phyloP scores from a whole-genome alignment of 345 rosid species.

The Moricandia moricandioides region DNA sequence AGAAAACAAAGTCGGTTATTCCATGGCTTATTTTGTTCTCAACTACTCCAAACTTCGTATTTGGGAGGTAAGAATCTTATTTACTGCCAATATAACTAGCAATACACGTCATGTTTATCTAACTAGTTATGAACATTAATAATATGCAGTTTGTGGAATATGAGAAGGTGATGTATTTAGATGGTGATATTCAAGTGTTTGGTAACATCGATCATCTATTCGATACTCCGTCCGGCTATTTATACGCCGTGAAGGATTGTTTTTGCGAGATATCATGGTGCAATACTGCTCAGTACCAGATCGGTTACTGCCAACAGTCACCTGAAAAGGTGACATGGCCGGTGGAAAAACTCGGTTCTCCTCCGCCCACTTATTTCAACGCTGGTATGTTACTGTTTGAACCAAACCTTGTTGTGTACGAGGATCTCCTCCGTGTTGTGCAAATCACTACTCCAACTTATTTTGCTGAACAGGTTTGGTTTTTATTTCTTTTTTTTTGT shows the following conservation, averaged over 20 bases:
- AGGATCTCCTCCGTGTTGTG: slow-evolving; percentile 5
- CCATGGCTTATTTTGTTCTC: neutral
- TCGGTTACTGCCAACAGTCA: neutral
- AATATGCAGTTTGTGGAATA: slow-evolving; percentile 8
- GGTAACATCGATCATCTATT: slow-evolving; percentile 2
- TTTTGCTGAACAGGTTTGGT: neutral
- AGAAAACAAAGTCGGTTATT: neutral
- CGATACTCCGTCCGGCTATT: neutral
- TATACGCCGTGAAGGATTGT: neutral
- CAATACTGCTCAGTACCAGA: neutral
- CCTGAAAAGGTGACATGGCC: slow-evolving; percentile 6
- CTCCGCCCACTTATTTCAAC: neutral
- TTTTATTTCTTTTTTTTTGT: neutral
- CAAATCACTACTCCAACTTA: neutral
- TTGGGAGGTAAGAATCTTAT: neutral
- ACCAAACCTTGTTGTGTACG: neutral
- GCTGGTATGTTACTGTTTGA: slow-evolving; percentile 1
- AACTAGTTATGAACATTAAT: no score
- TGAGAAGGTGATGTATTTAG: slow-evolving; percentile 1
- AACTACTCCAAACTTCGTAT: slow-evolving; percentile 13
- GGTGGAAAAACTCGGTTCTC: neutral
- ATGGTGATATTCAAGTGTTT: slow-evolving; percentile 8
- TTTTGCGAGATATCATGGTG: neutral
- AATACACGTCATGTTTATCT: no score
- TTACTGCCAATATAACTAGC: no score